phyloP scores from a whole-genome alignment of 306 rosid genomes.

The Lathyrus aphaca region DNA sequence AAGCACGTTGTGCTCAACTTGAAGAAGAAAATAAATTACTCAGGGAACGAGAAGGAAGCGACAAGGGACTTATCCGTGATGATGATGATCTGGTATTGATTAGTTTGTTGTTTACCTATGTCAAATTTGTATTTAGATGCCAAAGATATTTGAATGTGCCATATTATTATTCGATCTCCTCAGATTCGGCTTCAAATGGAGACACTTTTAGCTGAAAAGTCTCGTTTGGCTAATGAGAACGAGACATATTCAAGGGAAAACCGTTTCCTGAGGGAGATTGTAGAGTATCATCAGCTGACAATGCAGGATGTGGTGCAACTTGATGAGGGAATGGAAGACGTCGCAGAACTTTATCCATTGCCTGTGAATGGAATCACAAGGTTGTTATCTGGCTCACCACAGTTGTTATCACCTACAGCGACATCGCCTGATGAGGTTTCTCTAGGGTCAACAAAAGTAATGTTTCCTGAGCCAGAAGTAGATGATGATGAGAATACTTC shows the following conservation, averaged over 20 bases:
- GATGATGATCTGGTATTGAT: slow-evolving; percentile 88
- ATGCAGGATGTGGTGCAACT: slow-evolving; percentile 93
- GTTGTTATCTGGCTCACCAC: slow-evolving; percentile 53
- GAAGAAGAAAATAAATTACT: slow-evolving; percentile 93
- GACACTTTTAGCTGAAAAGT: slow-evolving; percentile 93
- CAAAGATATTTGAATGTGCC: slow-evolving; percentile 11
- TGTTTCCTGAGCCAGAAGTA: slow-evolving; percentile 46
- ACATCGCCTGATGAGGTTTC: slow-evolving; percentile 46
- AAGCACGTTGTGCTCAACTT: slow-evolving; percentile 87
- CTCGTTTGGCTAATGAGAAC: slow-evolving; percentile 84
- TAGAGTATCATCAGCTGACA: slow-evolving; percentile 94
- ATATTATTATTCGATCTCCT: slow-evolving; percentile 10
- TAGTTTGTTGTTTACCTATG: background rate
- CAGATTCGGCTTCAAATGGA: slow-evolving; percentile 93
- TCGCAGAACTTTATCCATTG: slow-evolving; percentile 74
- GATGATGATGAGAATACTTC: slow-evolving; percentile 44
- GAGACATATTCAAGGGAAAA: slow-evolving; percentile 87
- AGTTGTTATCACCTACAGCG: slow-evolving; percentile 50
- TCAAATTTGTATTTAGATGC: background rate
- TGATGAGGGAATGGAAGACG: slow-evolving; percentile 90
- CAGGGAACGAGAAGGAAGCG: slow-evolving; percentile 78
- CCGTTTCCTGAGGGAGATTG: slow-evolving; percentile 92
- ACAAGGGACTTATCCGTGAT: slow-evolving; percentile 71
- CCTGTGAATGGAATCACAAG: slow-evolving; percentile 45
- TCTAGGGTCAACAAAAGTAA: slow-evolving; percentile 40